phyloP scores from a whole-genome alignment of 169 alveolate genomes.

The Plasmodium gonderi region DNA sequence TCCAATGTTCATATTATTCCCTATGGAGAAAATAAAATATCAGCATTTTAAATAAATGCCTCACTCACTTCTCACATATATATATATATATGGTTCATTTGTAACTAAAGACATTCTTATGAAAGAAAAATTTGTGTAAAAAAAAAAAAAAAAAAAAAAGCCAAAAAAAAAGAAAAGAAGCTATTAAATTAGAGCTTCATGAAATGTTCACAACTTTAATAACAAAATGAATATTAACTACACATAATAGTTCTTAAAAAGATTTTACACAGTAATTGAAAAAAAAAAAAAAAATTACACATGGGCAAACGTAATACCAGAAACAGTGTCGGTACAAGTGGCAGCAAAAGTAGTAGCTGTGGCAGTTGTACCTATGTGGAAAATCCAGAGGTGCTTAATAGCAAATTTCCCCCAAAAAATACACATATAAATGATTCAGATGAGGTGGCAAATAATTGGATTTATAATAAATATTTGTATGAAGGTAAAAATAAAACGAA shows the following conservation, averaged over 20 bases:
- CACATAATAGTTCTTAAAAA: not conserved
- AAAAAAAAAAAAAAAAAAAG: not conserved
- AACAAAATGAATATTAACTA: not conserved
- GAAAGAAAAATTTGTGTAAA: not conserved
- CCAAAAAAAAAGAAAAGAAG: not conserved
- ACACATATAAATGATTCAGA: not conserved
- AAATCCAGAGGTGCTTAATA: not conserved
- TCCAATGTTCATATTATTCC: not conserved
- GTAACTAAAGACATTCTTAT: not conserved
- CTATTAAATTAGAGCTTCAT: not conserved
- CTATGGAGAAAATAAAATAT: too few relatives aligned
- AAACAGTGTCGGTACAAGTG: not conserved
- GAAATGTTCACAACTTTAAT: not conserved
- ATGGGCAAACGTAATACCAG: not conserved
- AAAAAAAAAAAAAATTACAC: not conserved
- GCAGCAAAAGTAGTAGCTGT: not conserved
- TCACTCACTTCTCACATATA: too few relatives aligned
- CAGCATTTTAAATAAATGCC: not conserved
- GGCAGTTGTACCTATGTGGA: not conserved
- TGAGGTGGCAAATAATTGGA: not conserved
- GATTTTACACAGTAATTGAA: not conserved
- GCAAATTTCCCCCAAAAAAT: not conserved
- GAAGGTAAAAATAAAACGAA: slow-evolving; percentile 12
- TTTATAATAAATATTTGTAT: not conserved
- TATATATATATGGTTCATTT: not conserved